phyloP scores from a whole-genome alignment of 352 stramenopile species.

The Phytopythium oedochilum region DNA sequence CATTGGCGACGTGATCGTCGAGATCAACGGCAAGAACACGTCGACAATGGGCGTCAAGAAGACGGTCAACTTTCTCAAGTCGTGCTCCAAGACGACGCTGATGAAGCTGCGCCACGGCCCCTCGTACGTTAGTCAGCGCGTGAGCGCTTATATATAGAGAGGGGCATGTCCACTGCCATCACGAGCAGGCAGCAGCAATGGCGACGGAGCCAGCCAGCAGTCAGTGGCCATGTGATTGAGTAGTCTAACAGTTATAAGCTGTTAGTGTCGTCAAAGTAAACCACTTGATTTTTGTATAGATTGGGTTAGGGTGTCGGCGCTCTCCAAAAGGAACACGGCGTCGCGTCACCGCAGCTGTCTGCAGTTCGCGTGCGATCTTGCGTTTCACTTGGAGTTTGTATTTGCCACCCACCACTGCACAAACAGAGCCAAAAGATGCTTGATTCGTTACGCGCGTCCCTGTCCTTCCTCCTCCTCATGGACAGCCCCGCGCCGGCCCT shows the following conservation, averaged over 20 bases:
- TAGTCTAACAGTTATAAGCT: too few relatives aligned
- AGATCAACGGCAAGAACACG: conserved; percentile 88
- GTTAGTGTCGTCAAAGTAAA: conserved; percentile 1
- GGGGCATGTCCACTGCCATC: background rate
- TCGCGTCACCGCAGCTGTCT: conserved; percentile 14
- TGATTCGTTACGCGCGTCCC: background rate
- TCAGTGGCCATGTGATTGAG: background rate
- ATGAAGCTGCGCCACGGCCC: conserved; percentile 82
- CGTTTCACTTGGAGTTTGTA: conserved; percentile 6
- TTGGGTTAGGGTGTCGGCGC: too few relatives aligned
- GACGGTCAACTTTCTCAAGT: conserved; percentile 83
- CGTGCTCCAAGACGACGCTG: conserved; percentile 82
- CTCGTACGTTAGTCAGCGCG: conserved; percentile 61
- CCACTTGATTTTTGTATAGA: too few relatives aligned
- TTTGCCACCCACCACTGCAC: background rate
- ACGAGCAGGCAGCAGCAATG: too few relatives aligned
- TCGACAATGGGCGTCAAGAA: conserved; percentile 89
- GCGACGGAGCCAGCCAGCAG: too few relatives aligned
- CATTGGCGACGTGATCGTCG: conserved; percentile 79
- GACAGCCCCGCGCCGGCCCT: background rate
- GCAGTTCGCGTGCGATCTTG: conserved; percentile 1
- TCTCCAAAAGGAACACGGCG: conserved; percentile 14
- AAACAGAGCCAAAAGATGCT: background rate
- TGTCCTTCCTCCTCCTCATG: background rate
- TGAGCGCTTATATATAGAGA: conserved; percentile 62